Conservation (phyloP, 2,329 filamentous ascomycete species). For the Fusarium continuum region DNA sequence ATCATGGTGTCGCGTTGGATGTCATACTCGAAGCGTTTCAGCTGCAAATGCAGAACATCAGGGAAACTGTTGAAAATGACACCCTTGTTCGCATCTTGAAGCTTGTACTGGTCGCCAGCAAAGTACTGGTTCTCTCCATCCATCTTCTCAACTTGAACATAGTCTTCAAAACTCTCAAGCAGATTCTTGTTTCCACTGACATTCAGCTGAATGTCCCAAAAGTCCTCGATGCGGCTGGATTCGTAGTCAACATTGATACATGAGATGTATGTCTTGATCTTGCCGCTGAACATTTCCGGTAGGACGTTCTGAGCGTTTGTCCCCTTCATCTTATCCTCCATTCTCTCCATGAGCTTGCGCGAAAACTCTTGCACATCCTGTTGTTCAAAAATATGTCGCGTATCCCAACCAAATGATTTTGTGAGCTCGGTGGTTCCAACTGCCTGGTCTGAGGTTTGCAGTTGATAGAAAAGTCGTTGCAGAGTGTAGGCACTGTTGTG, state of each 20-base stretch:
- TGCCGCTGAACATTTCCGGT: conserved; percentile 91
- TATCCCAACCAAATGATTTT: conserved; percentile 98
- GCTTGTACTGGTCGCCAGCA: conserved; percentile 85
- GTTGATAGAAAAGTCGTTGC: conserved; percentile 91
- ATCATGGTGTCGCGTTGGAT: conserved; percentile 97
- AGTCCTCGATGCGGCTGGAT: conserved; percentile 93
- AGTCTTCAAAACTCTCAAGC: conserved; percentile 94
- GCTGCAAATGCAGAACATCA: conserved; percentile 90
- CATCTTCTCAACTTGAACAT: conserved; percentile 95
- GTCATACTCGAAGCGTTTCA: conserved; percentile 98
- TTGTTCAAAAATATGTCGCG: conserved; percentile 96
- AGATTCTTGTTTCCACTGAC: conserved; percentile 93
- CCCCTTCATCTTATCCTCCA: conserved; percentile 98
- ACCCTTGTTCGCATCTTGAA: conserved; percentile 97
- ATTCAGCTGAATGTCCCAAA: conserved; percentile 98
- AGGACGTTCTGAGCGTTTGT: conserved; percentile 90
- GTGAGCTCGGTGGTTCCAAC: conserved; percentile 94
- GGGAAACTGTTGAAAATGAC: conserved; percentile 97
- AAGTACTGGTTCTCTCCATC: conserved; percentile 99
- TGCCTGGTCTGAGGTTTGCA: conserved; percentile 85
- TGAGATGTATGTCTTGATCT: conserved; percentile 98
- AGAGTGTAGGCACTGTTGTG: conserved; percentile 92
- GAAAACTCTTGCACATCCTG: conserved; percentile 98
- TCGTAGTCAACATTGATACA: conserved; percentile 99
- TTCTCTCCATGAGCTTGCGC: conserved; percentile 94